phyloP scores from a whole-genome alignment of 108 stramenopile genomes.

The Schizochytrium sp. region DNA sequence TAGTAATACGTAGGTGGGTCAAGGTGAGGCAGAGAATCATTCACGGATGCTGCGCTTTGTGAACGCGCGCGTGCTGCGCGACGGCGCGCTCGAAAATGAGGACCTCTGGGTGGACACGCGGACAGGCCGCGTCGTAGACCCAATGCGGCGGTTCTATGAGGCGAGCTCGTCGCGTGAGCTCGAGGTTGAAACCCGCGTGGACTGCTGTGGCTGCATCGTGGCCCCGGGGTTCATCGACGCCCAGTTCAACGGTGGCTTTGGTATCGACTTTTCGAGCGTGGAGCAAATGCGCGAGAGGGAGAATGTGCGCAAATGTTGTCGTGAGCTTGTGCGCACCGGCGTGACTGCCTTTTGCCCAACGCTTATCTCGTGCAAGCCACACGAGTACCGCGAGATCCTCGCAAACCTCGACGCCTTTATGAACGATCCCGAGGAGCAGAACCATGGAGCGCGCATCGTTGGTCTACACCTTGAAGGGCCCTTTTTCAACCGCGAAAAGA shows the following conservation, averaged over 20 bases:
- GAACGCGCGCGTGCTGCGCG: not conserved
- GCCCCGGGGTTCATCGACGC: slow-evolving; percentile 53
- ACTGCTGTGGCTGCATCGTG: slow-evolving; percentile 39
- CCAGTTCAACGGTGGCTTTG: slow-evolving; percentile 51
- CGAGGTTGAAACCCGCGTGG: not conserved
- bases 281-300: not conserved
- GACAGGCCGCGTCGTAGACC: not conserved
- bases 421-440: not conserved
- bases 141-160: not conserved
- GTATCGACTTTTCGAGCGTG: slow-evolving; percentile 44
- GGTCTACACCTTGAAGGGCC: slow-evolving; percentile 58
- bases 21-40: not conserved
- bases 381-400: slow-evolving; percentile 26
- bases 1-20: too few relatives aligned
- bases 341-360: slow-evolving; percentile 54
- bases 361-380: slow-evolving; percentile 34
- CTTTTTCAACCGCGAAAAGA: slow-evolving; percentile 39
- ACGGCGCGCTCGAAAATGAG: not conserved
- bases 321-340: slow-evolving; percentile 23
- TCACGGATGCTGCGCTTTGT: not conserved
- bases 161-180: not conserved
- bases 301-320: slow-evolving; percentile 25
- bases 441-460: slow-evolving; percentile 29
- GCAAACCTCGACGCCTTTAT: not conserved
- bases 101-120: not conserved